Conservation (phyloP, 352 stramenopile species). For the Globisporangium mamillatum region DNA sequence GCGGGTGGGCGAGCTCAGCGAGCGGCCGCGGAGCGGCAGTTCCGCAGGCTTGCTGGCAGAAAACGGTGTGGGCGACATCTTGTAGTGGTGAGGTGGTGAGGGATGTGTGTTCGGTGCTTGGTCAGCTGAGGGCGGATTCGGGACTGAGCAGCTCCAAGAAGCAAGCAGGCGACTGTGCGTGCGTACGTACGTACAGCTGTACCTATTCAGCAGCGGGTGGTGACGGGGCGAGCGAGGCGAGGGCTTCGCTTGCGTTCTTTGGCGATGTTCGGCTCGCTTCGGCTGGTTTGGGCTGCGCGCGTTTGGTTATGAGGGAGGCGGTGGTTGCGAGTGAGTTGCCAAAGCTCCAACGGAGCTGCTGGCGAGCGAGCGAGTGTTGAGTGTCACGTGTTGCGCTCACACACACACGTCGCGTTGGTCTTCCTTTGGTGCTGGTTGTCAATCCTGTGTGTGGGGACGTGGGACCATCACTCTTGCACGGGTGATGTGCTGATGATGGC, state of each 20-base stretch:
- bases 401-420: neutral
- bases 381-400: neutral
- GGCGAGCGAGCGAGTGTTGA: neutral
- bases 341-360: neutral
- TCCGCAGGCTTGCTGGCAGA: conserved; percentile 19
- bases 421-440: neutral
- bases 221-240: neutral
- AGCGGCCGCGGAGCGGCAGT: conserved; percentile 6
- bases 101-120: neutral
- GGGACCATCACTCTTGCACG: neutral
- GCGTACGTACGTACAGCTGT: neutral
- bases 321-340: neutral
- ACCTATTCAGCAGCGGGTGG: neutral
- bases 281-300: neutral
- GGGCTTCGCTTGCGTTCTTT: conserved; percentile 8
- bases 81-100: neutral
- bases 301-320: neutral
- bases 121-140: neutral
- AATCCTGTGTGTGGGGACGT: neutral
- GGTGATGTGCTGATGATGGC: neutral
- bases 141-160: neutral
- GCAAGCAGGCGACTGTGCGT: neutral
- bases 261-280: conserved; percentile 7
- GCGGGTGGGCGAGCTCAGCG: neutral
- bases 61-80: conserved; percentile 28